A percentile compares a stretch with the other conserved stretches of the same genome.
Evolutionary conservation across 768 basidiomycete species (phyloP).

Genomic region (Lentinula detonsa): DNA sequence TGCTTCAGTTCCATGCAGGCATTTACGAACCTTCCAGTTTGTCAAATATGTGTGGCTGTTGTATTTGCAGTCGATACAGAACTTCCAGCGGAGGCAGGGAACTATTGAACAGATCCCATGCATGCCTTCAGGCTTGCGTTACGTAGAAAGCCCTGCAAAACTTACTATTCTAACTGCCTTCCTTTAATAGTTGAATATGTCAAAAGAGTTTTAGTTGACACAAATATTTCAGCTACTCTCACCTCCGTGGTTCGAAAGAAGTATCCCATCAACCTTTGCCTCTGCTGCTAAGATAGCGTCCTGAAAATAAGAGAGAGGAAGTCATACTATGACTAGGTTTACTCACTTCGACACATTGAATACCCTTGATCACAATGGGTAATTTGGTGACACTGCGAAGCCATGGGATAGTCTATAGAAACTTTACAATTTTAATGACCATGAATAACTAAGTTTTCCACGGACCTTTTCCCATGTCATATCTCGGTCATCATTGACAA

Average conservation of each 20-base stretch:
- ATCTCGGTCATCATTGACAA: constrained; percentile 62
- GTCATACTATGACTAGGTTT: neutral
- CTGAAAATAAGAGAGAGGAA: constrained; percentile 24
- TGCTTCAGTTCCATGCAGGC: neutral
- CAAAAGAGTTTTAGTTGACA: neutral
- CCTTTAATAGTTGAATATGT: constrained; percentile 27
- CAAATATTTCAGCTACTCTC: constrained; percentile 12
- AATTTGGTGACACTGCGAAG: constrained; percentile 61
- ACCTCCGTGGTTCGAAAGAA: constrained; percentile 92
- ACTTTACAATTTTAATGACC: neutral
- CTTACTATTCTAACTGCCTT: constrained; percentile 75
- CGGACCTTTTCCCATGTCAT: constrained; percentile 67
- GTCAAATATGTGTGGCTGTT: constrained; percentile 69
- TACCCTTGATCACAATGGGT: constrained; percentile 71
- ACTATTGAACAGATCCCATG: constrained; percentile 32
- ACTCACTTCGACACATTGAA: constrained; percentile 67
- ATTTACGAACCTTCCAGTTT: constrained; percentile 53
- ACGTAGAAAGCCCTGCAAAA: neutral
- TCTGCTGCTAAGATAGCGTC: constrained; percentile 87
- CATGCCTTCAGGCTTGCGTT: neutral
- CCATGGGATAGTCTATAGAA: constrained; percentile 60
- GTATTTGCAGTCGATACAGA: constrained; percentile 63
- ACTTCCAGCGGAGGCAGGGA: constrained; percentile 76
- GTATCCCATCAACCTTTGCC: constrained; percentile 80
- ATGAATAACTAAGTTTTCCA: neutral